phyloP scores from a whole-genome alignment of 2,329 filamentous ascomycete species.

The Trichophyton verrucosum region DNA sequence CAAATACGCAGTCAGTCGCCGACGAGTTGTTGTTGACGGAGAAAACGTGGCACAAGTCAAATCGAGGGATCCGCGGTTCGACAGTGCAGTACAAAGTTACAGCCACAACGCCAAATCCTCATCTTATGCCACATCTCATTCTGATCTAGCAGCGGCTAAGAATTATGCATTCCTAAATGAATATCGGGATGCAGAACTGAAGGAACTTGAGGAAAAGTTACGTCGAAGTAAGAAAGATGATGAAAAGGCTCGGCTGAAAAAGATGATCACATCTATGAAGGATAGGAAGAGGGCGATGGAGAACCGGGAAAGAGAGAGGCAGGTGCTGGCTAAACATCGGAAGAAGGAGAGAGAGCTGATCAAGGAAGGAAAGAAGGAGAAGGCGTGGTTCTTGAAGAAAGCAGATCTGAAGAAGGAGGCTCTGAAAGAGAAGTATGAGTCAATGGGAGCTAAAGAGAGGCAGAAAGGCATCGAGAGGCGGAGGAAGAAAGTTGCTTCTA shows the following conservation, averaged over 20 bases:
- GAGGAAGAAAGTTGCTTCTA: conserved; percentile 75
- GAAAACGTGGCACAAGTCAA: conserved; percentile 40
- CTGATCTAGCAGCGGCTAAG: conserved; percentile 38
- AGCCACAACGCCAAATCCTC: conserved; percentile 15
- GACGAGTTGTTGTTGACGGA: conserved; percentile 56
- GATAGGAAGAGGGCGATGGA: conserved; percentile 59
- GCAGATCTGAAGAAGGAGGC: conserved; percentile 80
- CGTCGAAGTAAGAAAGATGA: conserved; percentile 53
- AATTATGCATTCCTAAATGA: conserved; percentile 82
- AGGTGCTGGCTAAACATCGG: conserved; percentile 62
- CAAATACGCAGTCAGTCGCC: conserved; percentile 71
- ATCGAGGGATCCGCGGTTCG: conserved; percentile 79
- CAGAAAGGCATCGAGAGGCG: conserved; percentile 74
- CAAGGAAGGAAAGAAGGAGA: conserved; percentile 63
- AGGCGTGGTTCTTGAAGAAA: conserved; percentile 86
- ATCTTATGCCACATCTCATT: conserved; percentile 37
- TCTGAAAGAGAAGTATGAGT: conserved; percentile 64
- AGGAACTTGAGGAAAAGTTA: conserved; percentile 55
- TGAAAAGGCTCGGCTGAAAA: conserved; percentile 58
- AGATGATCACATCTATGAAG: conserved; percentile 64
- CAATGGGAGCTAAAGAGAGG: conserved; percentile 73
- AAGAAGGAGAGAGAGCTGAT: conserved; percentile 74
- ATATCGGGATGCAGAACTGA: conserved; percentile 75
- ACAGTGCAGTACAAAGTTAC: conserved; percentile 42
- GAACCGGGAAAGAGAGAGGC: conserved; percentile 55